Conservation (phyloP, 1,284 basidiomycete species). For the Erythrobasidium hasegawianum region DNA sequence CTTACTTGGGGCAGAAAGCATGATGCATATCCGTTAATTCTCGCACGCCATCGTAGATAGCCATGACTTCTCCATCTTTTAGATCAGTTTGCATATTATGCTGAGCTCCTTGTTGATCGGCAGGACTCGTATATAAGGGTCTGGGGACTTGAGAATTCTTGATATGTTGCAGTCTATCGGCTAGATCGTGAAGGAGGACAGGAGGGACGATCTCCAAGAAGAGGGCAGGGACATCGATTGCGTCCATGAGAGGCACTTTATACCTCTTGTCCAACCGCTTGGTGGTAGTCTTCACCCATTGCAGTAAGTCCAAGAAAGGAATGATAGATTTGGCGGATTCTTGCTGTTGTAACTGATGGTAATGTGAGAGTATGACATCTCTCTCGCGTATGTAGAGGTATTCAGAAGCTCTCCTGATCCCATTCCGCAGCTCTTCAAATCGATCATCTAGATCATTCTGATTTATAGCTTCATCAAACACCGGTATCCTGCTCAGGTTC, state of each 20-base stretch:
- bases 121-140: constrained; percentile 29
- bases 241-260: constrained; percentile 50
- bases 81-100: constrained; percentile 53
- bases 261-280: constrained; percentile 81
- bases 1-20: constrained; percentile 74
- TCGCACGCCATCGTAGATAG: constrained; percentile 72
- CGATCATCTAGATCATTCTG: constrained; percentile 44
- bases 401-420: constrained; percentile 63
- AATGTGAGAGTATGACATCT: constrained; percentile 38
- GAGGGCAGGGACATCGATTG: constrained; percentile 30
- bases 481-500: constrained; percentile 41
- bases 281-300: constrained; percentile 80
- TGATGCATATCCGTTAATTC: constrained; percentile 69
- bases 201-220: constrained; percentile 74
- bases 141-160: constrained; percentile 29
- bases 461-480: constrained; percentile 43
- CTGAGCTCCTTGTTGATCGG: constrained; percentile 42
- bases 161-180: constrained; percentile 61
- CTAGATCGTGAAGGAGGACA: constrained; percentile 69
- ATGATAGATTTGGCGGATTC: constrained; percentile 53
- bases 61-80: constrained; percentile 82
- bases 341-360: constrained; percentile 51
- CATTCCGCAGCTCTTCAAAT: constrained; percentile 48
- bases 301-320: constrained; percentile 73
- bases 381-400: constrained; percentile 56